Evolutionary conservation across 73 alveolate species (phyloP).

Genomic region (Paraurostyla sp.): DNA sequence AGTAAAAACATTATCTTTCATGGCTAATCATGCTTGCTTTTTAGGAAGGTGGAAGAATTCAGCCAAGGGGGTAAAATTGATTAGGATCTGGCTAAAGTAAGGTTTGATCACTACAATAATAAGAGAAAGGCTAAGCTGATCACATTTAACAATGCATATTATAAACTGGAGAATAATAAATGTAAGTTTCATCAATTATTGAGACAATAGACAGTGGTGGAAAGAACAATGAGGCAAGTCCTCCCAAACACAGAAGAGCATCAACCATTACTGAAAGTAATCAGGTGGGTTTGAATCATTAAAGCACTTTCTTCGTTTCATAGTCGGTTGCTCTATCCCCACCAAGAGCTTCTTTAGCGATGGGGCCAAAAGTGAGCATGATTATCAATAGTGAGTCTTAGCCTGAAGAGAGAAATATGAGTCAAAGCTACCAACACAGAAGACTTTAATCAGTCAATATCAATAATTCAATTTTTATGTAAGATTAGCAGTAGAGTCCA

Average conservation of each 20-base stretch:
- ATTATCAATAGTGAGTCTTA: not conserved
- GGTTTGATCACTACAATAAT: slow-evolving; percentile 31
- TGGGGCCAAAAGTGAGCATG: no score
- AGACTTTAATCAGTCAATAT: slow-evolving; percentile 6
- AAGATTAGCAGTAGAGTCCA: not conserved
- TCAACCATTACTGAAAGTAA: not conserved
- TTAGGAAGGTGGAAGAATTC: slow-evolving; percentile 24
- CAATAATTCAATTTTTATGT: not conserved
- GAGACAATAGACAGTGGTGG: not conserved
- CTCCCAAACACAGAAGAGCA: not conserved
- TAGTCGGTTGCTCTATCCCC: not conserved
- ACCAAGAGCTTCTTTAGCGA: not conserved
- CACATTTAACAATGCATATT: not conserved
- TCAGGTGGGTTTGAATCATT: not conserved
- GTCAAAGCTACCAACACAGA: not conserved
- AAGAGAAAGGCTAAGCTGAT: slow-evolving; percentile 6
- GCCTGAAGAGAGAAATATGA: not conserved
- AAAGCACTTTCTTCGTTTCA: slow-evolving; percentile 1
- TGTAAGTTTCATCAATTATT: not conserved
- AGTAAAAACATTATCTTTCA: no score
- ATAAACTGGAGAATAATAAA: not conserved
- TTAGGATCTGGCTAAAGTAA: slow-evolving; percentile 3
- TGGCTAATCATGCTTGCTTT: no score
- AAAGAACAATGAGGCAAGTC: not conserved
- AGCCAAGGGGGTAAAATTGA: not conserved